Base-by-base conservation (phyloP, 2,329 filamentous ascomycete species). In the Aspergillus quadrilineatus region DNA sequence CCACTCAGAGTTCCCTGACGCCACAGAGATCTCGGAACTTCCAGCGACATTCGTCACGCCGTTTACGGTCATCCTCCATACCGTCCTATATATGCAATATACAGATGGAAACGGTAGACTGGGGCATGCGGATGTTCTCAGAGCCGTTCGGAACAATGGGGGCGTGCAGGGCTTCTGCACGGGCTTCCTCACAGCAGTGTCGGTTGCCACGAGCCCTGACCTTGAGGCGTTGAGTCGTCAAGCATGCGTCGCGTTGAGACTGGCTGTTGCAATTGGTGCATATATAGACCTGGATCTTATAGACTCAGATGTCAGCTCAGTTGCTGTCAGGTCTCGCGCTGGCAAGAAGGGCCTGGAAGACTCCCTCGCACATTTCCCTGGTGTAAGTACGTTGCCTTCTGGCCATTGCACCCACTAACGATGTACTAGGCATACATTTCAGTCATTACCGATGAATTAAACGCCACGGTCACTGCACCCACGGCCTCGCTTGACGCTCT, bases 101-200 rank as follows among this genome's bases (percentile, higher is more conserved):
- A 32, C 37, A 6, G 48, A 50, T 12, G 14, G 34, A n/a, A 41
- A 30, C 28, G 32, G 28, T 9, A 36, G 48, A 4, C 48, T 14
- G 10, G 15, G 6, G 2, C 48, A 50, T 43, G 37, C 41, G 28
- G 26, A 43, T 22, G 48, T 42, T n/a, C 14, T 50, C 2, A 6
- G 30, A 12, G 41, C 26, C 3, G 48, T 43, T 1, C 17, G 15
- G 6, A 37, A 50, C 12, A 36, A 37, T 6, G 48, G 48, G 2
- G 36, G 48, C 2, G 32, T 50, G 2, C 48, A 50, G 28, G 52
- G 52, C 6, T 55, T 55, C 15, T 55, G 52, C 14, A 49, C n/a
- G 2, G 52, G 52, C 1, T 17, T 55, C 3, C 36, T 55, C 12
- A 42, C 26, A 15, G 52, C 52, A 9, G 32, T 55, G 3, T 9